Percentiles rank a stretch among this genome's conserved stretches.
Evolutionary conservation across 2,329 filamentous ascomycete genomes (phyloP).

Genomic region (Nothophoma quercina): DNA sequence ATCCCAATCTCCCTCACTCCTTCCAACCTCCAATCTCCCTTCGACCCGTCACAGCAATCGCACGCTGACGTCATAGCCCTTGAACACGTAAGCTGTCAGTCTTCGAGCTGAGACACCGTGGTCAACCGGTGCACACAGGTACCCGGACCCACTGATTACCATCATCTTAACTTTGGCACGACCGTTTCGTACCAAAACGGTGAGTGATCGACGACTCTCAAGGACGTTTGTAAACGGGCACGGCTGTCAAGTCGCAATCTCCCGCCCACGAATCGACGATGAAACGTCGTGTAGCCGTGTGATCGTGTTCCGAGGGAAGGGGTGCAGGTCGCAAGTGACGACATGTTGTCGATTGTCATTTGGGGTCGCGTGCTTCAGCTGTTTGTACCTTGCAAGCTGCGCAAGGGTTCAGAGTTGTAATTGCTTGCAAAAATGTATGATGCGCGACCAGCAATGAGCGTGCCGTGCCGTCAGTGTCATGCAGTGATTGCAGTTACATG

Average conservation of each 20-base stretch:
- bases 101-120: slow-evolving; percentile 4
- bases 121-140: slow-evolving; percentile 12
- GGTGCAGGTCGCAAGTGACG: slow-evolving; percentile 4
- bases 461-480: not conserved
- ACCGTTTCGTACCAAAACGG: slow-evolving; percentile 22
- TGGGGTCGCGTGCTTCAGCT: slow-evolving; percentile 8
- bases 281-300: slow-evolving; percentile 7
- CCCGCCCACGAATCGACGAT: slow-evolving; percentile 9
- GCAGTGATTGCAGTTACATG: not conserved
- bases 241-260: slow-evolving; percentile 19
- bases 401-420: not conserved
- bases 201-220: slow-evolving; percentile 15
- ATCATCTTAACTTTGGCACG: slow-evolving; percentile 7
- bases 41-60: slow-evolving; percentile 2
- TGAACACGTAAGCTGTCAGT: slow-evolving; percentile 11
- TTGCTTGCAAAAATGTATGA: not conserved
- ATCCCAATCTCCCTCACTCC: slow-evolving; percentile 5
- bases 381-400: not conserved
- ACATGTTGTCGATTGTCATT: slow-evolving; percentile 18
- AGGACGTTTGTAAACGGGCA: not conserved
- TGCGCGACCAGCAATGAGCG: not conserved
- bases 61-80: slow-evolving; percentile 15
- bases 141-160: slow-evolving; percentile 11
- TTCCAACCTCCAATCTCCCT: not conserved
- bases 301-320: slow-evolving; percentile 2